phyloP scores from a whole-genome alignment of 139 green algal genomes.

The Tetradesmus obliquus region DNA sequence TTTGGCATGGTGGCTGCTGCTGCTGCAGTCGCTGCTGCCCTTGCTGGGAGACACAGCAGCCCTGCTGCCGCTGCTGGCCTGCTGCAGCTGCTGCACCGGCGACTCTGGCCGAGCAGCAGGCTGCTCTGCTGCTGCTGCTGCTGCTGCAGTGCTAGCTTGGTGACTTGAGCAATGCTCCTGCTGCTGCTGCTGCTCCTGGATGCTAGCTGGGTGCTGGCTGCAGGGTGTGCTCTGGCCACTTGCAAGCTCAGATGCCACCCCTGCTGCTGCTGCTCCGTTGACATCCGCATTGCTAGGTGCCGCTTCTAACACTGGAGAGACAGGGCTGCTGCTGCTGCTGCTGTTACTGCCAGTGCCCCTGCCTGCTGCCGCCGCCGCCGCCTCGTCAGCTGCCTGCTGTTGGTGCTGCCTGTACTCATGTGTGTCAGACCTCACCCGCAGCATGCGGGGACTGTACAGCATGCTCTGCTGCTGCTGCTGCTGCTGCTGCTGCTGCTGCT shows the following conservation, averaged over 20 bases:
- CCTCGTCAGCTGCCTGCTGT: background rate
- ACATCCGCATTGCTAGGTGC: background rate
- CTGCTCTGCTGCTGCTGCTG: slow-evolving; percentile 7
- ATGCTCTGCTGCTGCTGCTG: background rate
- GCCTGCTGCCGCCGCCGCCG: background rate
- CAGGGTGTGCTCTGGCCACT: background rate
- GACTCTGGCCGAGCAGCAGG: background rate
- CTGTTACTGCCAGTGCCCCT: background rate
- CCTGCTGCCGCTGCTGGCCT: slow-evolving; percentile 8
- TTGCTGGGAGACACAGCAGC: background rate
- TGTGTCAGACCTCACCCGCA: background rate
- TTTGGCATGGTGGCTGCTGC: background rate
- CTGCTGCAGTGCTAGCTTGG: background rate
- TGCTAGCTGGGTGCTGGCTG: background rate
- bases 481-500: slow-evolving; percentile 43
- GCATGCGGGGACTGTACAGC: too few relatives aligned
- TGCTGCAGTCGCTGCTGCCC: background rate
- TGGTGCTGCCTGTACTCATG: background rate
- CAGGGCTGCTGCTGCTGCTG: background rate
- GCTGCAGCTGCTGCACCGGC: slow-evolving; percentile 21
- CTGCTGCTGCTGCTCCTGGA: background rate
- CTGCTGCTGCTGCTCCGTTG: background rate
- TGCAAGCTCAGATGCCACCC: background rate
- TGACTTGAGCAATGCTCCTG: background rate
- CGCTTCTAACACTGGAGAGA: background rate